Percentiles rank a stretch among this genome's conserved stretches.
Conservation (phyloP, 495 filamentous ascomycete genomes). For the Oleoguttula mirabilis region DNA sequence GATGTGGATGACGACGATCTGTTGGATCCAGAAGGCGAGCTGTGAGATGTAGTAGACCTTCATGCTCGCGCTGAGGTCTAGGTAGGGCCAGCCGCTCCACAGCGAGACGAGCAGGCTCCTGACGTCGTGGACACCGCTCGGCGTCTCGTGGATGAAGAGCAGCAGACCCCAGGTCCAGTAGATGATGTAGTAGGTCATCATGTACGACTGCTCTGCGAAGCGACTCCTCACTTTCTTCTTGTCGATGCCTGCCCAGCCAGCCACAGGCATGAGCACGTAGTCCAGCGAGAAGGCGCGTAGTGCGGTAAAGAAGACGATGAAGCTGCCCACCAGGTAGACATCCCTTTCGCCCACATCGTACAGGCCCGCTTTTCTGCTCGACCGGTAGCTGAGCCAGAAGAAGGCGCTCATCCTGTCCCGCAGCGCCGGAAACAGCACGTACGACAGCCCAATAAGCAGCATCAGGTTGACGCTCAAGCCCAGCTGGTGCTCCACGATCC, state of each 20-base stretch:
- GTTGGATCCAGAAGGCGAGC: conserved; percentile 86
- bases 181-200: conserved; percentile 62
- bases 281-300: conserved; percentile 78
- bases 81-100: conserved; percentile 72
- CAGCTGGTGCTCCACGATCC: conserved; percentile 19
- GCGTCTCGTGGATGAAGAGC: conserved; percentile 20
- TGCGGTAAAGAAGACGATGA: conserved; percentile 73
- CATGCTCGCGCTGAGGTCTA: conserved; percentile 55
- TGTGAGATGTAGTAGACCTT: conserved; percentile 91
- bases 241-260: conserved; percentile 52
- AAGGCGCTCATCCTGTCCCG: conserved; percentile 70
- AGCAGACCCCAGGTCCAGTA: conserved; percentile 82
- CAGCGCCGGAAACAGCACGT: conserved; percentile 66
- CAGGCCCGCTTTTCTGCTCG: conserved; percentile 40
- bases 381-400: conserved; percentile 63
- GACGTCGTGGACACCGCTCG: neutral
- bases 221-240: conserved; percentile 61
- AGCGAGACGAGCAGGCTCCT: conserved; percentile 32
- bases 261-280: conserved; percentile 69
- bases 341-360: conserved; percentile 73
- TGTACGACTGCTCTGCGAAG: conserved; percentile 89
- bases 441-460: conserved; percentile 61
- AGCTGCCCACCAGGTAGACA: conserved; percentile 63
- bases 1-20: conserved; percentile 86
- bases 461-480: conserved; percentile 70